Evolutionary conservation across 225 moss, liverwort and hornwort genomes (phyloP).

Genomic region (Marchantia paleacea): DNA sequence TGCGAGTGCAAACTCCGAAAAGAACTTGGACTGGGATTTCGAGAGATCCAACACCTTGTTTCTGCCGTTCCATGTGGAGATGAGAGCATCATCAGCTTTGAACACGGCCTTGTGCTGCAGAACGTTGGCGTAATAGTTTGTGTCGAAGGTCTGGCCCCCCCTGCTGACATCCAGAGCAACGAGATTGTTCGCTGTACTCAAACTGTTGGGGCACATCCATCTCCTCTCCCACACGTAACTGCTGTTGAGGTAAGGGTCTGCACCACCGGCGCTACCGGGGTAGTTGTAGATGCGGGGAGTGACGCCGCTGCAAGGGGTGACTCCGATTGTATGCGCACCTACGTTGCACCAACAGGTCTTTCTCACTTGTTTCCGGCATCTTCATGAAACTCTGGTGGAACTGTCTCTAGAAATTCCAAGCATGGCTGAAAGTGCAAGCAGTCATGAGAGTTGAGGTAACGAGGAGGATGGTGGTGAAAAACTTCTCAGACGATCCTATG

Average conservation of each 20-base stretch:
- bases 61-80: background rate
- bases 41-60: background rate
- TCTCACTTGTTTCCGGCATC: background rate
- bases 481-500: background rate
- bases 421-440: no score
- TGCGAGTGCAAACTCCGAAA: constrained; percentile 19
- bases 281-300: constrained; percentile 44
- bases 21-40: constrained; percentile 12
- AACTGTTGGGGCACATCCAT: constrained; percentile 38
- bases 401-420: no score
- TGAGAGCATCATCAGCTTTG: constrained; percentile 24
- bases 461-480: background rate
- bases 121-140: constrained; percentile 34
- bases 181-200: constrained; percentile 9
- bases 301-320: constrained; percentile 40
- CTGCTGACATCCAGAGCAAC: background rate
- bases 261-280: constrained; percentile 7
- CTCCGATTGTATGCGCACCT: constrained; percentile 56
- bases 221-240: constrained; percentile 32
- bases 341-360: background rate
- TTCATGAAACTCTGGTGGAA: no score
- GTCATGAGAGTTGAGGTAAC: no score
- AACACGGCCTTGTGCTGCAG: constrained; percentile 23
- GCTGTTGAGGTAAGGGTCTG: constrained; percentile 43
- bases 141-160: constrained; percentile 22